phyloP scores from a whole-genome alignment of 208 protist species.

The Leishmania mexicana region DNA sequence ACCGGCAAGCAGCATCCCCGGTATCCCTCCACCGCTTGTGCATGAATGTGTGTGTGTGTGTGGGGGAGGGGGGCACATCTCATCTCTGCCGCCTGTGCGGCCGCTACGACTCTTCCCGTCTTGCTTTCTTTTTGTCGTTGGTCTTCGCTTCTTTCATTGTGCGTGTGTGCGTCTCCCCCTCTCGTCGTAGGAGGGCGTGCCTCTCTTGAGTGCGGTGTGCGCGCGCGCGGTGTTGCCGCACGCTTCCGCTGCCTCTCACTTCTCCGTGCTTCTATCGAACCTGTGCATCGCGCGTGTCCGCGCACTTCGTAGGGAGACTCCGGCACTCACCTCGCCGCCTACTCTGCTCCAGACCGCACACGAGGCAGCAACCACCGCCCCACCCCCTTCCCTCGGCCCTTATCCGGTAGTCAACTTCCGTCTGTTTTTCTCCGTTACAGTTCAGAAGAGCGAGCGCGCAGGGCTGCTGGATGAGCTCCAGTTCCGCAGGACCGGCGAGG shows the following conservation, averaged over 20 bases:
- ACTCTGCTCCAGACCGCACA: background rate
- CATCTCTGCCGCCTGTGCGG: background rate
- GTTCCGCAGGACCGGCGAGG: constrained; percentile 16
- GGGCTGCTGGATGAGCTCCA: constrained; percentile 13
- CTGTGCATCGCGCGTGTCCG: background rate
- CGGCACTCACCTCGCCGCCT: background rate
- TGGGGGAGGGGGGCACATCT: background rate
- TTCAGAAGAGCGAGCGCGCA: background rate
- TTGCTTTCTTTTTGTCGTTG: background rate
- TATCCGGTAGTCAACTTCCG: background rate
- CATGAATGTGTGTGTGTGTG: background rate
- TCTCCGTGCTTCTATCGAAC: background rate
- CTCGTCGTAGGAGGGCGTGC: background rate
- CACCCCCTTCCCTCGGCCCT: background rate
- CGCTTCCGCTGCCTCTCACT: background rate
- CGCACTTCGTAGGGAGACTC: background rate
- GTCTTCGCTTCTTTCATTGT: background rate
- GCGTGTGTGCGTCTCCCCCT: background rate
- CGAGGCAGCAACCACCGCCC: background rate
- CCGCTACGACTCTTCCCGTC: background rate
- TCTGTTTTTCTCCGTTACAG: background rate
- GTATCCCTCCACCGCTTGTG: background rate
- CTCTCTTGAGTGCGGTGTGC: background rate
- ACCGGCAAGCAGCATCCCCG: background rate
- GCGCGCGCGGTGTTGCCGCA: background rate